These are phyloP conservation scores for Wickerhamiella azyma DNA, from an alignment of 805 yeast species.

Conservation along the genomic window DNA sequence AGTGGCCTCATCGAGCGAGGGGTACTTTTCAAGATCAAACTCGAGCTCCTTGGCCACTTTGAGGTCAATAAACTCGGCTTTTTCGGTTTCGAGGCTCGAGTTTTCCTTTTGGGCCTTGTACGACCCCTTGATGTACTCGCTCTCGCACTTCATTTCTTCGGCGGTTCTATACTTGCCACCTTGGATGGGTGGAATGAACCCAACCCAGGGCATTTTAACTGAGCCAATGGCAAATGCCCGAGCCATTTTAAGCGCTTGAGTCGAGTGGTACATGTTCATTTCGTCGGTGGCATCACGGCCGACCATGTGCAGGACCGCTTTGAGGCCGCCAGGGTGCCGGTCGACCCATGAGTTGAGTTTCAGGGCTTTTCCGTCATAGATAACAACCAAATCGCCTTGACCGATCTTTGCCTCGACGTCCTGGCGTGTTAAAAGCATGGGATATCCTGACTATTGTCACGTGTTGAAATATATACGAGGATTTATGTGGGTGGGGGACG, in stretches of 20 bases:
- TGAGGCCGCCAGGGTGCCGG: constrained; percentile 81
- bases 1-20: constrained; percentile 52
- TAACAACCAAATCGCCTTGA: constrained; percentile 55
- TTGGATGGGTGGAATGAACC: constrained; percentile 77
- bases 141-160: constrained; percentile 21
- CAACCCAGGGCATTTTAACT: constrained; percentile 53
- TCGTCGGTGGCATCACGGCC: constrained; percentile 89
- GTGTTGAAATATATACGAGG: too few relatives aligned
- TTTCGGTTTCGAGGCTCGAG: constrained; percentile 19
- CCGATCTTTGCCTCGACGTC: constrained; percentile 50
- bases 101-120: not conserved
- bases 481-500: too few relatives aligned
- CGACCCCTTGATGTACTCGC: constrained; percentile 6
- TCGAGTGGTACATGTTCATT: constrained; percentile 69
- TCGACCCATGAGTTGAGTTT: constrained; percentile 58
- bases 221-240: constrained; percentile 50
- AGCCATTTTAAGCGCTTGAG: constrained; percentile 40
- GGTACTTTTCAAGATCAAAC: constrained; percentile 43
- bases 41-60: constrained; percentile 45
- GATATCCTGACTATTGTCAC: not conserved
- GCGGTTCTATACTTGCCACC: constrained; percentile 43
- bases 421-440: constrained; percentile 24
- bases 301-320: constrained; percentile 68
- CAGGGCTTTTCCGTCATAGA: constrained; percentile 46
- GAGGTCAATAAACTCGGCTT: constrained; percentile 37